Evolutionary conservation across 148 eudicot species (phyloP).

Genomic region (Amaranthus cruentus): DNA sequence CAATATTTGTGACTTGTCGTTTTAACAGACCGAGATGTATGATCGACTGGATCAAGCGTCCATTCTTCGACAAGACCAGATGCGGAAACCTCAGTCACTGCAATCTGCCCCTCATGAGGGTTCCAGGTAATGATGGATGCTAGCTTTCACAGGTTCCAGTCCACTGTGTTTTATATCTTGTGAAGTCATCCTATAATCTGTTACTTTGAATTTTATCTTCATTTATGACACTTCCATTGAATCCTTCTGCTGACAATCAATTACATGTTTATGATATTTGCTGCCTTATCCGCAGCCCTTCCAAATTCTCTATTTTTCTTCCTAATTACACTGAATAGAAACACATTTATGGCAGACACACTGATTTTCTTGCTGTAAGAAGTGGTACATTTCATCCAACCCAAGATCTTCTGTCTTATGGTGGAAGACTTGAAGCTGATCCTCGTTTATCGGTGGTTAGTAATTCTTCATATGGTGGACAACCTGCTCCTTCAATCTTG

Average conservation of each 20-base stretch:
- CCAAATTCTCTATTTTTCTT: constrained; percentile 19
- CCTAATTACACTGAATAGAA: constrained; percentile 59
- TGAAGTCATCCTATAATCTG: neutral
- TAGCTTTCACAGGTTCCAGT: constrained; percentile 7
- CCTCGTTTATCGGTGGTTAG: constrained; percentile 49
- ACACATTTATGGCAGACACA: constrained; percentile 96
- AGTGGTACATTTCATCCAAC: constrained; percentile 54
- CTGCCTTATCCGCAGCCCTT: constrained; percentile 21
- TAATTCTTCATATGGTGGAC: constrained; percentile 60
- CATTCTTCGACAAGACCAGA: constrained; percentile 52
- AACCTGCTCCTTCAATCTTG: constrained; percentile 75
- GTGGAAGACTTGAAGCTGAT: constrained; percentile 72
- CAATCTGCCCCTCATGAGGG: constrained; percentile 74
- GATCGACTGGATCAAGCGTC: constrained; percentile 76
- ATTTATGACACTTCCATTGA: constrained; percentile 1
- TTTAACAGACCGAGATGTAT: constrained; percentile 63
- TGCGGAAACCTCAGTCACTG: constrained; percentile 65
- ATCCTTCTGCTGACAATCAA: constrained; percentile 6
- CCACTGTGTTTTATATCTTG: constrained; percentile 3
- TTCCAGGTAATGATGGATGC: constrained; percentile 55
- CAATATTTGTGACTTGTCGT: neutral
- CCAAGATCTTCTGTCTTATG: constrained; percentile 66
- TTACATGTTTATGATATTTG: constrained; percentile 19
- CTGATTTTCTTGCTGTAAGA: constrained; percentile 88
- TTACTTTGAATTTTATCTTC: neutral